phyloP scores from a whole-genome alignment of 495 filamentous ascomycete genomes.

The Melanomma pulvis-pyrius region DNA sequence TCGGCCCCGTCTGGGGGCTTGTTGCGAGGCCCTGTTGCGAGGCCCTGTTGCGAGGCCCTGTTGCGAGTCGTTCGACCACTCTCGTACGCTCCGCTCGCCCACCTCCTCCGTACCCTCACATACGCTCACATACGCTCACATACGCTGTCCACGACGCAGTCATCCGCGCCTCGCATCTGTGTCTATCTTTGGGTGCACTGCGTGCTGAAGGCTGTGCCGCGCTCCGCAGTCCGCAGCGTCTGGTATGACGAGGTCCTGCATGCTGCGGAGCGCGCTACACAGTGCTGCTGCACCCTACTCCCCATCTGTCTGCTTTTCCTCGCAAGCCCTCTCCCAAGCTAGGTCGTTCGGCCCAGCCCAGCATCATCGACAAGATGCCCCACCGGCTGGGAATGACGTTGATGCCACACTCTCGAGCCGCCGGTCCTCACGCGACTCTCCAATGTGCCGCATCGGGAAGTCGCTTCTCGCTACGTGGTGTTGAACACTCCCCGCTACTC shows the following conservation, averaged over 20 bases:
- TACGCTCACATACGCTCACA: not conserved
- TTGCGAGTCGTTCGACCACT: no score
- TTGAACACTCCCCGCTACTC: not conserved
- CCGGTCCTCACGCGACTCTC: not conserved
- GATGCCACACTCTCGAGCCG: no score
- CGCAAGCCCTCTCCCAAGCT: not conserved
- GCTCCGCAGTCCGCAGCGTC: conserved; percentile 3
- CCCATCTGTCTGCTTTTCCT: not conserved
- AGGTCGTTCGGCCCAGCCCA: not conserved
- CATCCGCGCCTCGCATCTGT: not conserved
- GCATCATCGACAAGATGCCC: not conserved
- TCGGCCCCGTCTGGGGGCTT: no score
- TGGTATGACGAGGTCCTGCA: conserved; percentile 14
- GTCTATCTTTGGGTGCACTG: conserved; percentile 12
- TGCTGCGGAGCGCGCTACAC: not conserved
- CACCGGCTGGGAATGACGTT: no score
- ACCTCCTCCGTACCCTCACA: not conserved
- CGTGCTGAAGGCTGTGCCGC: conserved; percentile 13
- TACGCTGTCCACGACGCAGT: no score
- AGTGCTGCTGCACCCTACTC: not conserved
- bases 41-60: not conserved
- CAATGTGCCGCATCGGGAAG: not conserved
- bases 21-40: not conserved
- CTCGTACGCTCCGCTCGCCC: no score
- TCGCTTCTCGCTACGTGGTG: not conserved